Evolutionary conservation across 1,139 yeast genomes (phyloP).

Genomic region (Diutina siamensis): DNA sequence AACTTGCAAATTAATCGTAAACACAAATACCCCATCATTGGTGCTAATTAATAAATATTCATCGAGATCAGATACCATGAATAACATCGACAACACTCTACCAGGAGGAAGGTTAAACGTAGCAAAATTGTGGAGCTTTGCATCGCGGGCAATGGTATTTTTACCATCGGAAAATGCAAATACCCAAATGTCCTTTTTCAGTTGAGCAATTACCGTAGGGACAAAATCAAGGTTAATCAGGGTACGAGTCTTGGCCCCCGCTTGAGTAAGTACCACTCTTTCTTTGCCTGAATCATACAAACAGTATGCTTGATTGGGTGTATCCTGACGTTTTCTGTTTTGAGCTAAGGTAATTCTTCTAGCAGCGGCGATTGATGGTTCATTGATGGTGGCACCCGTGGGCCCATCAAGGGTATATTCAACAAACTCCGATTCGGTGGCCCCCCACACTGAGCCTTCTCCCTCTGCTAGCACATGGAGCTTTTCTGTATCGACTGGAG

Average conservation of each 20-base stretch:
- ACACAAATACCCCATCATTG: slow-evolving; percentile 21
- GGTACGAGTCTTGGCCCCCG: neutral
- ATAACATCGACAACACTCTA: neutral
- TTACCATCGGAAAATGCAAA: neutral
- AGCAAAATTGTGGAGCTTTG: neutral
- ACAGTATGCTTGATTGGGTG: neutral
- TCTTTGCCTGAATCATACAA: neutral
- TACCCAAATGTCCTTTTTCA: neutral
- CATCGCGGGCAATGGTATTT: neutral
- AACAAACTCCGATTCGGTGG: neutral
- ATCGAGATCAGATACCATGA: neutral
- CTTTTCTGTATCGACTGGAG: neutral
- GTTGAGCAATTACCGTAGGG: neutral
- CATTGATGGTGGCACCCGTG: neutral
- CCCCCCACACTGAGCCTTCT: neutral
- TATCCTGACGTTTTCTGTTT: neutral
- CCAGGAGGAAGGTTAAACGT: neutral
- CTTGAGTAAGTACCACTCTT: neutral
- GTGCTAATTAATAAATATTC: slow-evolving; percentile 11
- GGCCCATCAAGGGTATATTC: neutral
- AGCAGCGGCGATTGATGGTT: neutral
- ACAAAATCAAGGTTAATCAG: neutral
- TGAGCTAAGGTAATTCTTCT: neutral
- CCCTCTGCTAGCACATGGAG: neutral
- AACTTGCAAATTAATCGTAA: slow-evolving; percentile 15